These are phyloP conservation scores for Penicillium egyptiacum DNA, from an alignment of 495 filamentous ascomycete species.

Conservation along the genomic window DNA sequence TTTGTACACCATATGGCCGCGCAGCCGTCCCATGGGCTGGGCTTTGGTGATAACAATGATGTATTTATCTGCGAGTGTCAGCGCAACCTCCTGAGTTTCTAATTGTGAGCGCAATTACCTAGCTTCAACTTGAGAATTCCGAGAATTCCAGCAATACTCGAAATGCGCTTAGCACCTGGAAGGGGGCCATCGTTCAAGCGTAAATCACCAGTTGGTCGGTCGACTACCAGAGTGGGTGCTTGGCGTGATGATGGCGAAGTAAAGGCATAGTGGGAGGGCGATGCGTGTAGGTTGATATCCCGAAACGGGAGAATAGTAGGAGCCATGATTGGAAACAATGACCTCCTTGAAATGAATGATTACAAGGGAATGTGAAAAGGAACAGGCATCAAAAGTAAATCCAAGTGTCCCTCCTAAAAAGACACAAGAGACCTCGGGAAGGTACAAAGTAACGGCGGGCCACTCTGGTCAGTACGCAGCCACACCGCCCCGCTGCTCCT, in stretches of 20 bases:
- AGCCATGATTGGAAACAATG: slow-evolving; percentile 48
- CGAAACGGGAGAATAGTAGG: slow-evolving; percentile 71
- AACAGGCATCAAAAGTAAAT: slow-evolving; percentile 7
- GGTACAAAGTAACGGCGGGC: slow-evolving; percentile 19
- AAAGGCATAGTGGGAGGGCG: slow-evolving; percentile 90
- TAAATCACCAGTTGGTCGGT: slow-evolving; percentile 90
- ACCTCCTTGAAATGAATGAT: slow-evolving; percentile 4
- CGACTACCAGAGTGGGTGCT: slow-evolving; percentile 81
- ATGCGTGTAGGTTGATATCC: slow-evolving; percentile 94
- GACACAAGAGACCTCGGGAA: too few relatives aligned
- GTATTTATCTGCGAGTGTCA: slow-evolving; percentile 75
- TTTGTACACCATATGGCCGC: slow-evolving; percentile 92
- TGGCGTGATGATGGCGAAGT: slow-evolving; percentile 90
- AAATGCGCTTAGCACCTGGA: slow-evolving; percentile 74
- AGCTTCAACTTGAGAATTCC: slow-evolving; percentile 88
- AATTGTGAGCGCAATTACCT: slow-evolving; percentile 52
- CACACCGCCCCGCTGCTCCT: slow-evolving; percentile 35
- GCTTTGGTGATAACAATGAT: slow-evolving; percentile 95
- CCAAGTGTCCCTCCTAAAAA: slow-evolving; percentile 1
- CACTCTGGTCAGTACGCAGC: slow-evolving; percentile 23
- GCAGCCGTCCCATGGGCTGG: slow-evolving; percentile 82
- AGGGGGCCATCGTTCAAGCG: slow-evolving; percentile 76
- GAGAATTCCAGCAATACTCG: slow-evolving; percentile 90
- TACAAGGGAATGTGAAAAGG: slow-evolving; percentile 7
- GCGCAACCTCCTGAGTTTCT: slow-evolving; percentile 6